Evolutionary conservation across 345 rosid genomes (phyloP), one percentile per base, ranked within the genome.

Genomic region (Cardiospermum halicacabum): DNA sequence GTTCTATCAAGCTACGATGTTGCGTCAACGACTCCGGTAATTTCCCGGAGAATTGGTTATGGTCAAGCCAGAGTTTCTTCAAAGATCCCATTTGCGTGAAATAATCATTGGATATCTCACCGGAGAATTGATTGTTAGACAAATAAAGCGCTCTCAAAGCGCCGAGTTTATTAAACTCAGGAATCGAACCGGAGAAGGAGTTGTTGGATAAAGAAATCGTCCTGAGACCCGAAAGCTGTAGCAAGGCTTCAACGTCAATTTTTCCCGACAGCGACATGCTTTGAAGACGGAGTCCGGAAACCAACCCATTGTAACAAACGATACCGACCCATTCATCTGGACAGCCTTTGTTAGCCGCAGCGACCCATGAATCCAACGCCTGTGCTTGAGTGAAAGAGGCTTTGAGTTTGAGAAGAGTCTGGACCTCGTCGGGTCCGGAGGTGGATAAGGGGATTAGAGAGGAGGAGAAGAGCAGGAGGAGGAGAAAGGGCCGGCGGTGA

Each of bases 281-380:
- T 12, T 82, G 66, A 48, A 93, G 83, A 53, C 80, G 81, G 70
- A 93, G 75, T 45, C 97, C 92, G 11, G 76, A 61, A 40, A 91
- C 83, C 25, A 67, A 63, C 3, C 69, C 76, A 12, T 76, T 66
- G 53, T 48, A 50, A 63, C 98, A 91, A 55, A 75, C 19, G 64
- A 91, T 72, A 10, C 96, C 92, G 1, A 18, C 13, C 98, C 98
- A 93, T 1, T 65, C 59, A n/a, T 74, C 61, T 12, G 34, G 24
- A 56, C 98, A 90, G 51, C 96, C 89, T 54, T 72, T n/a, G n/a
- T n/a, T 60, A 18, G 91, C 74, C 37, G 79, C 78, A 9, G 63
- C 25, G 49, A 32, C 62, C 97, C 98, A 93, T 54, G 89, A 81
- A 58, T 72, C 61, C 59, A 91, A 74, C 36, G 72, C 79, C 13